These are phyloP conservation scores for Teunomyces atbi DNA, from an alignment of 805 yeast species.

Conservation along the genomic window DNA sequence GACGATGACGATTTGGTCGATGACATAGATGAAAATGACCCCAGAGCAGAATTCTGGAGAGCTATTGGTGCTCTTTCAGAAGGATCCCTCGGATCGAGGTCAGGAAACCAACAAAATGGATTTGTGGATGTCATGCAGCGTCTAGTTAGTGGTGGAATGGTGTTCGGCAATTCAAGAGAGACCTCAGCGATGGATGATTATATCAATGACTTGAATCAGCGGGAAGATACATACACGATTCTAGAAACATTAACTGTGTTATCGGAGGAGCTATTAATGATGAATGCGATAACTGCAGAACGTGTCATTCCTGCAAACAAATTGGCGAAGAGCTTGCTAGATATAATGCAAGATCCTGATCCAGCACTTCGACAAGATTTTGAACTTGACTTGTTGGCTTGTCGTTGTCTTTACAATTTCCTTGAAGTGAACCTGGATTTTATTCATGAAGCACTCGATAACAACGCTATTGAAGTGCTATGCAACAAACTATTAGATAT, in stretches of 20 bases:
- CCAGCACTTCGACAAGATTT: constrained; percentile 53
- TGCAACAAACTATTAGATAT: constrained; percentile 69
- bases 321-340: constrained; percentile 54
- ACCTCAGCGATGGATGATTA: constrained; percentile 33
- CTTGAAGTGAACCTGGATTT: constrained; percentile 71
- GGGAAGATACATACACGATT: constrained; percentile 59
- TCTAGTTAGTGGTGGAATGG: constrained; percentile 26
- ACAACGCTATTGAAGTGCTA: constrained; percentile 65
- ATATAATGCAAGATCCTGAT: constrained; percentile 54
- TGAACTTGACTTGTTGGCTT: constrained; percentile 80
- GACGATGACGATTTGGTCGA: constrained; percentile 13
- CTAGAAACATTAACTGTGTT: constrained; percentile 65
- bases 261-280: constrained; percentile 64
- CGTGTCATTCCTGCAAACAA: constrained; percentile 59
- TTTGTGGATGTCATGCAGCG: constrained; percentile 35
- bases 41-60: constrained; percentile 24
- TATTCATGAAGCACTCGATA: constrained; percentile 58
- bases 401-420: constrained; percentile 79
- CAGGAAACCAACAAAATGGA: constrained; percentile 9
- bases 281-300: constrained; percentile 62
- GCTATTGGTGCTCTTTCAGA: constrained; percentile 23
- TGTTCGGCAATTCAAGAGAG: constrained; percentile 19
- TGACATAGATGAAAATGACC: constrained; percentile 15
- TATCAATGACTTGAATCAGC: constrained; percentile 36
- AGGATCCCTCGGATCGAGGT: constrained; percentile 3